Conservation (phyloP, 768 basidiomycete species). For the Mycena sanguinolenta region DNA sequence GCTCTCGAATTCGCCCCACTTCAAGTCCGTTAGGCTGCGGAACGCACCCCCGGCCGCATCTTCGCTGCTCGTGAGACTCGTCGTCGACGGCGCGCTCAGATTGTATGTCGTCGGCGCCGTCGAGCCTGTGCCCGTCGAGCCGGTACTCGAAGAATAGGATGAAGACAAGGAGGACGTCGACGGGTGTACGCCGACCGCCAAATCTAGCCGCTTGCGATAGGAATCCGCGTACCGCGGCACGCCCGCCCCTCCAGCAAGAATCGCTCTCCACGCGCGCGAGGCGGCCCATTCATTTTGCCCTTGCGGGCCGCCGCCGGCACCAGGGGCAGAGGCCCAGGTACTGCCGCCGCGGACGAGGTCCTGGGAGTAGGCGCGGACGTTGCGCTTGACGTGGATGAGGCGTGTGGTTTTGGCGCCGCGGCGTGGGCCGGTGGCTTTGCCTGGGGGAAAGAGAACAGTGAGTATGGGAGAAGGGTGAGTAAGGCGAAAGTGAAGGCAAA, state of each 20-base stretch:
- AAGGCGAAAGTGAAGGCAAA: too few relatives aligned
- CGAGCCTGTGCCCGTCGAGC: background rate
- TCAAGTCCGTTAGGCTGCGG: constrained; percentile 84
- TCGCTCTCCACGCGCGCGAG: constrained; percentile 29
- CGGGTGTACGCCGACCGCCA: constrained; percentile 32
- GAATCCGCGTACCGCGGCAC: constrained; percentile 41
- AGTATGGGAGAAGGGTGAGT: constrained; percentile 34
- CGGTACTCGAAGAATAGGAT: constrained; percentile 3
- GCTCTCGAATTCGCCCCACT: constrained; percentile 93
- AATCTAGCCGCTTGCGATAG: constrained; percentile 42
- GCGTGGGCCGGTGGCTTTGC: background rate
- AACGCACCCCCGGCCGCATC: constrained; percentile 74
- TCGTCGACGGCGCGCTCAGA: constrained; percentile 44
- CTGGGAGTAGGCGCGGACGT: background rate
- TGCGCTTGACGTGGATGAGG: constrained; percentile 4
- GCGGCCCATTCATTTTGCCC: constrained; percentile 28
- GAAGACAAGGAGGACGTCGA: constrained; percentile 4
- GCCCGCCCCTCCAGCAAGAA: constrained; percentile 35
- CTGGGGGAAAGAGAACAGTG: constrained; percentile 17
- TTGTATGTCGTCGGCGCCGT: constrained; percentile 26
- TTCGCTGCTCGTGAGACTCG: constrained; percentile 48
- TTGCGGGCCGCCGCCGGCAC: background rate
- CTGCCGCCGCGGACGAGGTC: constrained; percentile 1
- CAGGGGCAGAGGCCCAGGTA: background rate
- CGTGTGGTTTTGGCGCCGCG: constrained; percentile 15